Percentiles rank a stretch among this genome's conserved stretches.
phyloP scores from a whole-genome alignment of 2,329 filamentous ascomycete genomes.

The Diaporthe helianthi region DNA sequence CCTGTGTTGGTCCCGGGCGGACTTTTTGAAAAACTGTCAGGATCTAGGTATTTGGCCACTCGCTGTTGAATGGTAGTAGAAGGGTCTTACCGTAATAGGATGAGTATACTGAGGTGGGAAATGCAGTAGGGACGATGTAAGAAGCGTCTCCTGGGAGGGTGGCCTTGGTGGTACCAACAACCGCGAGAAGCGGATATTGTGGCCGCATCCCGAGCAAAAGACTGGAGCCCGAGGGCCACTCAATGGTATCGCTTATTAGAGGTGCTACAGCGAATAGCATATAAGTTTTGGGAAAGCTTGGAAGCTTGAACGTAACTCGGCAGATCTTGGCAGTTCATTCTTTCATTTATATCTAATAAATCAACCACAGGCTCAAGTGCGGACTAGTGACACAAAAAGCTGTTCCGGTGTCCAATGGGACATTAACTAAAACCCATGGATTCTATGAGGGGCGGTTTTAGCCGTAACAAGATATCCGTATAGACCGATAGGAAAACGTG shows the following conservation, averaged over 20 bases:
- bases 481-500: conserved; percentile 28
- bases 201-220: conserved; percentile 22
- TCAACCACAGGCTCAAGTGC: not conserved
- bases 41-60: not conserved
- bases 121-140: conserved; percentile 53
- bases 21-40: conserved; percentile 37
- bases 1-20: conserved; percentile 41
- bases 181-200: conserved; percentile 30
- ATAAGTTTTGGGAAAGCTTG: not conserved
- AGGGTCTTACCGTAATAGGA: conserved; percentile 52
- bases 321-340: not conserved
- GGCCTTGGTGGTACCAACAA: conserved; percentile 24
- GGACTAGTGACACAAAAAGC: not conserved
- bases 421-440: not conserved
- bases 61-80: not conserved
- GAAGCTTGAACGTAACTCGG: not conserved
- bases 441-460: conserved; percentile 14
- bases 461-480: not conserved
- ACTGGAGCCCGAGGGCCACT: not conserved
- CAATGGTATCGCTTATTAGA: not conserved
- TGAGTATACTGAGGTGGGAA: conserved; percentile 58
- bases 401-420: not conserved
- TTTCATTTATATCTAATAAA: not conserved
- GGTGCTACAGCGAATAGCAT: not conserved
- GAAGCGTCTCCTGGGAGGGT: conserved; percentile 44